Evolutionary conservation across 768 basidiomycete species (phyloP), one percentile per base, ranked within the genome.

Genomic region (Mrakia hoshinonis): DNA sequence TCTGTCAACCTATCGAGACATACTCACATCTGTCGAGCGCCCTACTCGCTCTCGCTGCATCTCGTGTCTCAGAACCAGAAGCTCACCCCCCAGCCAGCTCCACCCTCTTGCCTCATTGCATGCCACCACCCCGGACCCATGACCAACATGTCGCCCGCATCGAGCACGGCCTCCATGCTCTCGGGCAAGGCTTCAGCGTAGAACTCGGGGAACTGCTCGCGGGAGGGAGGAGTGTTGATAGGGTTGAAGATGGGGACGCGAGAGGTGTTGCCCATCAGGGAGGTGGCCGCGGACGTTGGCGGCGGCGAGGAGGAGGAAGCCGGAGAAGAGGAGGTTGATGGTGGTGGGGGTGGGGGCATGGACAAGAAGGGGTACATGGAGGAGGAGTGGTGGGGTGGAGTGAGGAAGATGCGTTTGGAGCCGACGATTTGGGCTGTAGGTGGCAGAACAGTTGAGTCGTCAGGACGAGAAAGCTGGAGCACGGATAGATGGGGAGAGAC

Each of bases 351-450:
- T 39, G 18, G 73, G 67, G 34, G 70, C 36, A n/a, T n/a, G 29
- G 69, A 24, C 0, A 52, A 49, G 38, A 72, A 85, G 1, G 86
- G 82, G 76, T 87, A 84, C 90, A 97, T 81, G 49, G 73, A 54
- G 0, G 69, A 60, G 0, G 55, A 38, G 13, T 74, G 68, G 9
- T 79, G 75, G 10, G 92, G 90, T 6, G 91, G 89, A 0, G 93
- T 91, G 66, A 97, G 82, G 92, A 95, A 97, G 29, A 98, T 85
- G 7, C 87, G 89, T 81, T 98, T 98, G 36, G 82, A 80, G 34
- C 96, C 95, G 18, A 90, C 87, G 7, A 96, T 84, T 82, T 98
- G 96, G 0, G 88, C 92, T 93, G 75, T 7, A 62, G 13, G 29
- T 18, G 7, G 15, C 9, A 31, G 20, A 10, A 62, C 1, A 22